phyloP scores from a whole-genome alignment of 164 flowering plant species.

The Sedum album region DNA sequence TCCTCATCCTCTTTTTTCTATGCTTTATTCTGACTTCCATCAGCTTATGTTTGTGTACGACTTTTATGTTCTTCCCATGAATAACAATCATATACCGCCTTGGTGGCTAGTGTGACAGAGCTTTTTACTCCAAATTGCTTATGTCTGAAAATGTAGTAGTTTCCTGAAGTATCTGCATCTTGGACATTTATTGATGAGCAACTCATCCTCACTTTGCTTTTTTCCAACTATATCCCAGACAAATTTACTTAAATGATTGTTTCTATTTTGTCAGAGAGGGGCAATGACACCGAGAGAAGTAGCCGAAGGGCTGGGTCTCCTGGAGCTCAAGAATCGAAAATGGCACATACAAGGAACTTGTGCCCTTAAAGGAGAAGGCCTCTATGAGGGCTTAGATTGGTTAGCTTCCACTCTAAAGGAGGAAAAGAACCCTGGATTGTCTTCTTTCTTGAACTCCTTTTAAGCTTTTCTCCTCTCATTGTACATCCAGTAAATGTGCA shows the following conservation, averaged over 20 bases:
- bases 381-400: conserved; percentile 98
- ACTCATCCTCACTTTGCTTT: background rate
- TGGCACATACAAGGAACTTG: conserved; percentile 99
- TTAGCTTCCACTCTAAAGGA: conserved; percentile 77
- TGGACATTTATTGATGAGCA: background rate
- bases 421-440: conserved; percentile 54
- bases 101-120: background rate
- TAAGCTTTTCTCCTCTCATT: background rate
- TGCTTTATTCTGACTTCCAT: background rate
- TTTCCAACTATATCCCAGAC: background rate
- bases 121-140: background rate
- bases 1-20: background rate
- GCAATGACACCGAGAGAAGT: conserved; percentile 98
- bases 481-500: conserved; percentile 1
- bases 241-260: background rate
- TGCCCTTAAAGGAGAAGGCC: conserved; percentile 89
- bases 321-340: conserved; percentile 76
- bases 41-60: background rate
- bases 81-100: background rate
- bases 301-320: conserved; percentile 87
- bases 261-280: conserved; percentile 46
- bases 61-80: background rate
- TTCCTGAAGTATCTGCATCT: background rate
- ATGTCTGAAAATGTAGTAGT: background rate
- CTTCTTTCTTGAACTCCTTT: conserved; percentile 3